Base-by-base conservation (phyloP, 1,284 basidiomycete species). In the Irpex rosettiformis region DNA sequence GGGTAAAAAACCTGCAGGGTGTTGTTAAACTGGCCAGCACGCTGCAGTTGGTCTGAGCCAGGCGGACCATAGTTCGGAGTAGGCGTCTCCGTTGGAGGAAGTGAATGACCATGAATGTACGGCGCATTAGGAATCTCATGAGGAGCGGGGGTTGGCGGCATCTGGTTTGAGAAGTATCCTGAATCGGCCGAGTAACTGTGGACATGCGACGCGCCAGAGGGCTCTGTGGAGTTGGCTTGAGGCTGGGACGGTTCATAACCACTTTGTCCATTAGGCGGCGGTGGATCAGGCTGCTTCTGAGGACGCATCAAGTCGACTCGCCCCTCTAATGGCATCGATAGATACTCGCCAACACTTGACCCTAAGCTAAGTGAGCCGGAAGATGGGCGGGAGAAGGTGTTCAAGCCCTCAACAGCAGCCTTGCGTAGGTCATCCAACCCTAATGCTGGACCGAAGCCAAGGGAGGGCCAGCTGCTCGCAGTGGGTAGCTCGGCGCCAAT, bases 281-380 rank as follows among this genome's bases (percentile, higher is more conserved):
- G 57, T 2, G 61, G 64, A 6, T 60, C 58, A 51, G 52, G 72
- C 67, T 76, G 70, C 56, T 72, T 78, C 63, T 73, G 77, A 1
- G 84, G 90, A 30, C 85, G 81, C 78, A 96, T 89, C 63, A 97
- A 75, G 69, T 94, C 92, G 56, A 93, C 78, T 49, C 94, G 83
- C 1, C 94, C 94, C 54, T 93, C 90, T 24, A 96, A 77, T 4
- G 95, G 94, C 70, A 96, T 69, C 55, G 83, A 88, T 42, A 77
- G 78, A 68, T 95, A 96, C 61, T 85, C 80, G n/a, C 89, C 91
- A 64, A 86, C 82, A 13, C 78, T 51, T 11, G 48, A 51, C 3
- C 48, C 27, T 3, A 24, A 25, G 27, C 48, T 51, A 3, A 51
- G 13, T 10, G 48, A 51, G 18, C 48, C 21, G 16, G 48, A 51